phyloP scores from a whole-genome alignment of 1,284 basidiomycete species.

The Ganoderma meredithae region DNA sequence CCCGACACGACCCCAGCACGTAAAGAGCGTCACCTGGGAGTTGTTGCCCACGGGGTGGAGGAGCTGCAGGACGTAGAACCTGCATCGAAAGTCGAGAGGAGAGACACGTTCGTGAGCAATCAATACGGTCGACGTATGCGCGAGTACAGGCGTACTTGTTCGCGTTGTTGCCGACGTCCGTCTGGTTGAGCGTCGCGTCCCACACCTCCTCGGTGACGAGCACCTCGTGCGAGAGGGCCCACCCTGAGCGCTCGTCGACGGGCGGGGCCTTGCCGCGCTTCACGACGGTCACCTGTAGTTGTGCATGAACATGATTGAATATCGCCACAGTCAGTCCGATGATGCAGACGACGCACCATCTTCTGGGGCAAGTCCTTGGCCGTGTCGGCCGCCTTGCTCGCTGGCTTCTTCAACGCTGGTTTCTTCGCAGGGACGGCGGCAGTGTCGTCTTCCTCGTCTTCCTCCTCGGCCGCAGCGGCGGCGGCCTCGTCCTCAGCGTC shows the following conservation, averaged over 20 bases:
- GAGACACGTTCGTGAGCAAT: background rate
- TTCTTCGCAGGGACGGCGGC: conserved; percentile 1
- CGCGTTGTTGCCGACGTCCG: conserved; percentile 64
- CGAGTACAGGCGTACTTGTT: no score
- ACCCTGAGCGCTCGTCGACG: conserved; percentile 58
- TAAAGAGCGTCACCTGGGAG: conserved; percentile 51
- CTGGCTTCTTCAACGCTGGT: conserved; percentile 14
- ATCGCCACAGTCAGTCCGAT: background rate
- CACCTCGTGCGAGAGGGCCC: conserved; percentile 64
- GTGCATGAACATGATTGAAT: conserved; percentile 4
- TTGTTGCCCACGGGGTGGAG: conserved; percentile 58
- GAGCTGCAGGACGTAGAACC: conserved; percentile 72
- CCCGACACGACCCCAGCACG: conserved; percentile 70
- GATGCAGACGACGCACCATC: conserved; percentile 38
- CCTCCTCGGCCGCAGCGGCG: conserved; percentile 33
- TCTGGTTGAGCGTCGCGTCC: conserved; percentile 78
- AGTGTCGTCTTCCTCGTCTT: conserved; percentile 29
- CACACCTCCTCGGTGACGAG: conserved; percentile 58
- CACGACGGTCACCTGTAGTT: conserved; percentile 57
- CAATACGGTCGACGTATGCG: no score
- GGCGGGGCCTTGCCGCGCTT: conserved; percentile 64
- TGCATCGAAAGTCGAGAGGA: no score
- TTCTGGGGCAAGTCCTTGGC: conserved; percentile 40
- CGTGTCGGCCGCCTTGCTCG: conserved; percentile 12
- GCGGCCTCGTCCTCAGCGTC: conserved; percentile 31